Base-by-base conservation (phyloP, 2,329 filamentous ascomycete species). In the Hirsutella rhossiliensis region DNA sequence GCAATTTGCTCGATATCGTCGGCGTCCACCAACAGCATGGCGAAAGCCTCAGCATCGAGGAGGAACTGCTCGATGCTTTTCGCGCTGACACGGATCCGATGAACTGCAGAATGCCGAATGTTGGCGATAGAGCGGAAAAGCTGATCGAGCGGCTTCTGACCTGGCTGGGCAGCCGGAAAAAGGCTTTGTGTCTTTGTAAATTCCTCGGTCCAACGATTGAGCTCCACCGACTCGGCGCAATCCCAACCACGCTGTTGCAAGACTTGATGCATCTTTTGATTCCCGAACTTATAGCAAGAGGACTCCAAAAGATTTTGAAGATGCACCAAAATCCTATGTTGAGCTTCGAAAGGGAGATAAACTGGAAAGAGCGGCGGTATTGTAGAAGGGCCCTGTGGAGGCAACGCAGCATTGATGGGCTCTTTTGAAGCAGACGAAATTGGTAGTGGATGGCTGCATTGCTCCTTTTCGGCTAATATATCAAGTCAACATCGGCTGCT, bases 81-180 rank as follows among this genome's bases (percentile, higher is more conserved):
- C 19, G 29, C 29, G 30, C 41, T 43, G 38, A 47, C 45, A 18
- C 38, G 36, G 18, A 5, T 29, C 13, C 45, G 45, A 37, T 47
- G 45, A 11, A 47, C 45, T 4, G 45, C 45, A 27, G 34, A 40
- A 34, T 47, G 42, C 18, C 45, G 45, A 19, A 47, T 43, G n/a
- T 44, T 44, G 19, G 45, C 34, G 9, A 47, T 23, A 18, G 42
- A 44, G 20, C 28, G 34, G 27, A 47, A 38, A 15, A 44, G 31
- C 12, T 27, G 13, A 4, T 29, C 31, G 11, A 40, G 38, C 20
- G 41, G 32, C n/a, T 23, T 20, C 15, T 20, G 20, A n/a, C 28
- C 8, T 29, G 11, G 11, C 27, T 30, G 11, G 11, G 28, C 31
- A 17, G 11, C 38, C n/a, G 15, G 13, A 20, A 19, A 40, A 40